Conservation (phyloP, 2,329 filamentous ascomycete genomes). For the Ramularia collo-cygni region DNA sequence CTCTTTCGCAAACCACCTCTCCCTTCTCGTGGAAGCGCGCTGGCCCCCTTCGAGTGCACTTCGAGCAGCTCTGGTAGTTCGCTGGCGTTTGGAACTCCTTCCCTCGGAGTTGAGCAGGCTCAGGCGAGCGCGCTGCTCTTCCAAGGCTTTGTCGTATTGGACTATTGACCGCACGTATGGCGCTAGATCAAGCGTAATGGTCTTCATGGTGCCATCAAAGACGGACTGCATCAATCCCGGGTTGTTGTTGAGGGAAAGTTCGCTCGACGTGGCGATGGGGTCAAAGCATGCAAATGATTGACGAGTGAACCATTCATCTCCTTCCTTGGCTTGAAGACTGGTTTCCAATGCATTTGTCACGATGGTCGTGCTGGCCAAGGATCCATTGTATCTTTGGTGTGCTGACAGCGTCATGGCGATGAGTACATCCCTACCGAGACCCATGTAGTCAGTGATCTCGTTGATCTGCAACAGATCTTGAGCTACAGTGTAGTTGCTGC, state of each 20-base stretch:
- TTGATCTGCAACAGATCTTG: constrained; percentile 49
- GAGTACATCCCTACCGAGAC: constrained; percentile 30
- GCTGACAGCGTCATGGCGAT: constrained; percentile 25
- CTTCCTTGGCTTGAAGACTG: neutral
- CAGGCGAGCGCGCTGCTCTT: constrained; percentile 58
- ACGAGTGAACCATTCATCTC: constrained; percentile 25
- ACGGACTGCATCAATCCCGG: constrained; percentile 58
- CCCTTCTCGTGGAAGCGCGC: constrained; percentile 58
- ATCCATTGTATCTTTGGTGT: constrained; percentile 2
- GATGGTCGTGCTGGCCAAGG: constrained; percentile 10
- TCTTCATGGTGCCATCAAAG: constrained; percentile 63
- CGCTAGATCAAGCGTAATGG: constrained; percentile 70
- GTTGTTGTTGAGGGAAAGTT: constrained; percentile 26
- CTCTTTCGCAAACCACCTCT: constrained; percentile 62
- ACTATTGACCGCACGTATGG: constrained; percentile 87
- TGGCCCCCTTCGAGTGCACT: constrained; percentile 65
- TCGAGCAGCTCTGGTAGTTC: constrained; percentile 67
- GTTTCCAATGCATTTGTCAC: neutral
- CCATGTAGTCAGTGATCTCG: constrained; percentile 38
- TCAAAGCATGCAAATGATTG: constrained; percentile 45
- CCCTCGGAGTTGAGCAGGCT: constrained; percentile 50
- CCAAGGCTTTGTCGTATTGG: constrained; percentile 63
- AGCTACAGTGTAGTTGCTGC: constrained; percentile 49
- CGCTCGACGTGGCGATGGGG: constrained; percentile 39
- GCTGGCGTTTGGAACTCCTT: constrained; percentile 48